Evolutionary conservation across 805 yeast genomes (phyloP), one percentile per base, ranked within the genome.

Genomic region (Metschnikowia arizonensis): DNA sequence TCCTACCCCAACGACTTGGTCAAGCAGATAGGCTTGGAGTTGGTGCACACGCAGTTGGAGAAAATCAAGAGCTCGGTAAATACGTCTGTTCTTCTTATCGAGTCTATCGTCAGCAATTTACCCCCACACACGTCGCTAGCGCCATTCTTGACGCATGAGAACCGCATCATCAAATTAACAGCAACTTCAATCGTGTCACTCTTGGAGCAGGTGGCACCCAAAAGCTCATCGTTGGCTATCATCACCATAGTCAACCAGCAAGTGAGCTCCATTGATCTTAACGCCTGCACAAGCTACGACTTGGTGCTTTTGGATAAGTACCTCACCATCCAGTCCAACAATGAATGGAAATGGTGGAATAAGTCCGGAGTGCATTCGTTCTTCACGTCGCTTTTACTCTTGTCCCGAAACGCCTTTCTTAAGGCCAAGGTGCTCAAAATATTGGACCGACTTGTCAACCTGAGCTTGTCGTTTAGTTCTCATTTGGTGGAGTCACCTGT

Each of bases 291-390:
- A 5, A 81, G 81, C 31, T 66, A 77, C 26, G 88, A 83, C 49
- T 63, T 85, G 49, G 72, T 78, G 0, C 63, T 82, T 23, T 64
- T 85, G 34, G 84, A 83, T 50, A 73, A 74, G 37, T 79, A 78
- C 47, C 69, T 89, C 50, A 50, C 65, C 2, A 62, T 68, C 33
- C 82, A 81, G 48, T 65, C 83, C 10, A 87, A 81, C 50, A 78
- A 82, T 38, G 79, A 77, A 41, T 72, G 81, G 26, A 86, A 82
- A 62, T 90, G 96, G 96, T 89, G 93, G 89, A 83, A 78, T 58
- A 69, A 50, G 26, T 40, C 67, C 5, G 57, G 64, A 1, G 67
- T 69, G 14, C 72, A 74, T 45, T 82, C 95, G 0, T 66, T 86
- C 36, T 88, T 88, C 62, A 81, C 90, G 0, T 76, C 79, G 5